Evolutionary conservation across 257 asterid genomes (phyloP), one percentile per base, ranked within the genome.

Genomic region (Paulownia fortunei): DNA sequence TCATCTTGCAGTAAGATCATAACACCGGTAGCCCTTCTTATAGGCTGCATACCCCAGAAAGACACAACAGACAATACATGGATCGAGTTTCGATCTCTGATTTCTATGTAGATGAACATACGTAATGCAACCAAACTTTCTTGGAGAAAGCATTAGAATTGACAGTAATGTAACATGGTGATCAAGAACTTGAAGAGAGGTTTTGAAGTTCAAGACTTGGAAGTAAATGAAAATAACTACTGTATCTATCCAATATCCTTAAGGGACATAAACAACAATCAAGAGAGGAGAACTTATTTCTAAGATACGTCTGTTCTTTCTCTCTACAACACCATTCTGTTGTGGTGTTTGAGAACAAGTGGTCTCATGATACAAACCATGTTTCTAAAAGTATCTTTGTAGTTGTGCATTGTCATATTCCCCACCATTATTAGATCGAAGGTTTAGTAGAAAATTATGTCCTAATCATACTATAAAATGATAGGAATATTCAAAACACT

Each of bases 11-110:
- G 27, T 6, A 0, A 44, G 79, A 59, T 74, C 60, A 59, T 74
- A 61, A 15, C 71, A 59, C 6, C 46, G 23, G 8, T 59, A 74
- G 1, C 79, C 67, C 16, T 74, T 74, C 30, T 59, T 21, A 18
- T 81, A 69, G 8, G 42, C 0, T 7, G 1, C 74, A n/a, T 81
- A 81, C 0, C 81, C 75, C 0, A 76, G 52, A 23, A 81, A 81
- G 6, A 42, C 74, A 1, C 36, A 68, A 0, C 18, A 23, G 6
- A 76, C 5, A 6, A 5, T 64, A 81, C 81, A 81, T 2, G 72
- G 72, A 8, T 76, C 82, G 0, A 81, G 49, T 11, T 76, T 76
- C 0, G 37, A 76, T 0, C 47, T 3, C 3, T 70, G 79, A 12
- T 24, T 69, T 13, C 74, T 69, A 8, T 76, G 79, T 0, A 81